Percentiles rank a stretch among this genome's conserved stretches.
These are phyloP conservation scores for Fabrea salina DNA, from an alignment of 169 alveolate species.

Conservation along the genomic window DNA sequence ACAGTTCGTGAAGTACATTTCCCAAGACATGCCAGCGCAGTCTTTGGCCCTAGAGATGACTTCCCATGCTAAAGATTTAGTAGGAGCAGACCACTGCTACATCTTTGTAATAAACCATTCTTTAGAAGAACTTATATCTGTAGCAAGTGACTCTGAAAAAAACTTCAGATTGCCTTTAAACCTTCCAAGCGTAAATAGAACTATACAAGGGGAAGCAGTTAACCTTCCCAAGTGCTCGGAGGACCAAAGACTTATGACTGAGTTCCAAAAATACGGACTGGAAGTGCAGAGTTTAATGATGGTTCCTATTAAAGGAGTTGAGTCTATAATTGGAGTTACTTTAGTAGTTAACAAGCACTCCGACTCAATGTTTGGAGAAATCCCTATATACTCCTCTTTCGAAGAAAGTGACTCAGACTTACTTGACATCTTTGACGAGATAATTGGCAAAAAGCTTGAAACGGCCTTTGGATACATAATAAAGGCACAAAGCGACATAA, in stretches of 20 bases:
- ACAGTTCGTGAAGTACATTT: neutral
- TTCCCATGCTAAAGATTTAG: neutral
- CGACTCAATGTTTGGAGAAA: constrained; percentile 41
- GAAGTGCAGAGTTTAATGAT: constrained; percentile 41
- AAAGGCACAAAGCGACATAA: neutral
- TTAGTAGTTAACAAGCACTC: constrained; percentile 44
- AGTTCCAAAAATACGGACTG: constrained; percentile 40
- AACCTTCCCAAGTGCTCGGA: constrained; percentile 44
- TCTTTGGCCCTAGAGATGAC: neutral
- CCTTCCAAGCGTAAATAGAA: constrained; percentile 39
- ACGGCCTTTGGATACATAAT: neutral
- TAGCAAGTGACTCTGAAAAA: neutral
- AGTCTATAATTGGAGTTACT: constrained; percentile 40
- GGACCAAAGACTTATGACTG: constrained; percentile 43
- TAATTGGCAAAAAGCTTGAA: neutral
- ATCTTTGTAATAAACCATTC: neutral
- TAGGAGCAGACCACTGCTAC: neutral
- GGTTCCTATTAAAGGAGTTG: constrained; percentile 43
- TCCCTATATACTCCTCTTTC: constrained; percentile 16
- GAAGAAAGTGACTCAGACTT: neutral
- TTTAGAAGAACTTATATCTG: neutral
- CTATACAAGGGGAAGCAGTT: constrained; percentile 25
- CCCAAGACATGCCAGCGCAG: constrained; percentile 11
- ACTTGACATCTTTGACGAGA: neutral
- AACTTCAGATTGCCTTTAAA: constrained; percentile 38